These are phyloP conservation scores for Papiliotrema laurentii DNA, from an alignment of 1,284 basidiomycete genomes.

Conservation along the genomic window DNA sequence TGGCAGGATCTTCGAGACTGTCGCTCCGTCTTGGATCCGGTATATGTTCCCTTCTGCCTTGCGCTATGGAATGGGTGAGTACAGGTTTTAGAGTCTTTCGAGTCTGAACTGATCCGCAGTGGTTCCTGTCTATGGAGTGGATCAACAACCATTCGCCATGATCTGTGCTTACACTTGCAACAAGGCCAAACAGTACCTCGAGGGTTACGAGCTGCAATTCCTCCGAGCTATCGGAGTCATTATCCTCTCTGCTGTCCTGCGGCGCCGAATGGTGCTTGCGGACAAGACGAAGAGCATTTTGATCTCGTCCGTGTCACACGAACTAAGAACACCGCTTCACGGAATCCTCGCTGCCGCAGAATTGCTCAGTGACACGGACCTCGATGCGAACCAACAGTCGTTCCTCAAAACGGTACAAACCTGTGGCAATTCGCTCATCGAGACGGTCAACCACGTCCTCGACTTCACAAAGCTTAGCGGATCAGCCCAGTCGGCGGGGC, in stretches of 20 bases:
- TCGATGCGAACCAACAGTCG: conserved; percentile 76
- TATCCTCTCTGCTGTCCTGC: conserved; percentile 87
- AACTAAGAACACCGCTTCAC: conserved; percentile 82
- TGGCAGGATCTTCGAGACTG: conserved; percentile 77
- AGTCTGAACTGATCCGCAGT: conserved; percentile 49
- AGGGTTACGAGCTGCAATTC: conserved; percentile 90
- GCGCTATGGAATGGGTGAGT: conserved; percentile 76
- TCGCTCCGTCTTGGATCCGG: conserved; percentile 70
- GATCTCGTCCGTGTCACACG: conserved; percentile 78
- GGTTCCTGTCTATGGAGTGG: conserved; percentile 89
- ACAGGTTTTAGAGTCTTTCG: too few relatives aligned
- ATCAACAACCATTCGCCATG: conserved; percentile 87
- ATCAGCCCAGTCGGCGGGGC: conserved; percentile 56
- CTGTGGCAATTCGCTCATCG: conserved; percentile 52
- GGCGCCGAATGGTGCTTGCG: conserved; percentile 86
- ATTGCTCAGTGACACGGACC: conserved; percentile 71
- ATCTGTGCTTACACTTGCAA: conserved; percentile 83
- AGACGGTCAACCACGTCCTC: conserved; percentile 85
- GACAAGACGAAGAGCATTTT: conserved; percentile 60
- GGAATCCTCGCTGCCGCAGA: conserved; percentile 89
- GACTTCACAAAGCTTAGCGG: conserved; percentile 95
- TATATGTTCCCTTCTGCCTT: conserved; percentile 72
- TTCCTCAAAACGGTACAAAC: conserved; percentile 62
- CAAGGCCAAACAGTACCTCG: conserved; percentile 72
- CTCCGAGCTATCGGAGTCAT: conserved; percentile 85